These are phyloP conservation scores for Termitomyces sp. DNA, from an alignment of 768 basidiomycete species.

Conservation along the genomic window DNA sequence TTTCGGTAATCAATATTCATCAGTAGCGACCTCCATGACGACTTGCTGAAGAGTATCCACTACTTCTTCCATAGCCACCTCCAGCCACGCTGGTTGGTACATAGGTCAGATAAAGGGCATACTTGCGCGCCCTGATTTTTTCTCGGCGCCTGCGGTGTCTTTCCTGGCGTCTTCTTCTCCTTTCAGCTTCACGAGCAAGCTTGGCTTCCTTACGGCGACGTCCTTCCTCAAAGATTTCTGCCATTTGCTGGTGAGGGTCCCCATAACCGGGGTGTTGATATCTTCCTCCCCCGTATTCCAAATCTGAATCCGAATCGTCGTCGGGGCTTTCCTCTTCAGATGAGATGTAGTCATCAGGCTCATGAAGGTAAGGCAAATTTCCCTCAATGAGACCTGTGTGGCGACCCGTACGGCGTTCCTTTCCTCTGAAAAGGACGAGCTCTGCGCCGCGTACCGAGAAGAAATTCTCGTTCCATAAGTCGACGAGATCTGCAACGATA, in stretches of 20 bases:
- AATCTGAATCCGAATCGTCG: constrained; percentile 33
- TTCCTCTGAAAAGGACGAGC: constrained; percentile 75
- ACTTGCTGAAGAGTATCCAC: constrained; percentile 13
- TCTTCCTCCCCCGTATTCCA: constrained; percentile 34
- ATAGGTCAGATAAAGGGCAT: constrained; percentile 60
- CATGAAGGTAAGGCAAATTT: constrained; percentile 45
- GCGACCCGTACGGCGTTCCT: constrained; percentile 71
- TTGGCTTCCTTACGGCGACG: constrained; percentile 48
- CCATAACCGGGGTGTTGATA: constrained; percentile 36
- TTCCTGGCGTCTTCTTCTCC: constrained; percentile 58
- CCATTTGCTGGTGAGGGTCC: constrained; percentile 30
- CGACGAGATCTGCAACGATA: constrained; percentile 67
- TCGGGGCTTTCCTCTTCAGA: constrained; percentile 35
- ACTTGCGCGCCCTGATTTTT: constrained; percentile 58
- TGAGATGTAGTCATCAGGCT: constrained; percentile 37
- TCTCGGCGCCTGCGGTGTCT: constrained; percentile 59
- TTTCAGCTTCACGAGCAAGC: constrained; percentile 42
- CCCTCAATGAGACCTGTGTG: constrained; percentile 52
- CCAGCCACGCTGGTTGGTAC: constrained; percentile 27
- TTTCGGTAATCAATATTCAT: not conserved
- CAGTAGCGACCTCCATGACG: constrained; percentile 15
- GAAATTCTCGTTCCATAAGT: constrained; percentile 78
- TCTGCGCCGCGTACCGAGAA: constrained; percentile 76
- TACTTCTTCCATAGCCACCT: constrained; percentile 17
- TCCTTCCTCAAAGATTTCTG: constrained; percentile 47